A percentile compares a stretch with the other conserved stretches of the same genome.
phyloP scores from a whole-genome alignment of 345 rosid species.

The Populus alba region DNA sequence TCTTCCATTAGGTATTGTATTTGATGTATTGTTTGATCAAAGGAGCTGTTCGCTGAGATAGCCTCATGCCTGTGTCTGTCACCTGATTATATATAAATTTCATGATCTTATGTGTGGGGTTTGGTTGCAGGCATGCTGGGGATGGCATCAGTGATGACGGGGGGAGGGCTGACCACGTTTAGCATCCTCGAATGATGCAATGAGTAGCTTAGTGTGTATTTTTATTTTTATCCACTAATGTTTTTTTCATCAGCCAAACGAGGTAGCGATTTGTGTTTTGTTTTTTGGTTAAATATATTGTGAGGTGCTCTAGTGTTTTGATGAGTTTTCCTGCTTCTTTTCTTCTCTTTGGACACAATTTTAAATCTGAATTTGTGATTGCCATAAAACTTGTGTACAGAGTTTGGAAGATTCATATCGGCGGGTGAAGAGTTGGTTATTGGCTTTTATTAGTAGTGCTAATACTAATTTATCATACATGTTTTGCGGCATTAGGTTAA shows the following conservation, averaged over 20 bases:
- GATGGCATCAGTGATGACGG: constrained; percentile 67
- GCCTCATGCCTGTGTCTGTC: not conserved
- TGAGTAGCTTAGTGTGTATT: constrained; percentile 37
- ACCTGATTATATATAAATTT: not conserved
- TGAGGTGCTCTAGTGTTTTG: constrained; percentile 25
- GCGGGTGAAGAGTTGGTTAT: too few relatives aligned
- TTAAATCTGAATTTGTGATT: not conserved
- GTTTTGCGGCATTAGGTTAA: too few relatives aligned
- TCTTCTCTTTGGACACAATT: constrained; percentile 13
- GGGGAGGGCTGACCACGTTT: constrained; percentile 47
- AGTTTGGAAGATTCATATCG: too few relatives aligned
- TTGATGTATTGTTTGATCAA: not conserved
- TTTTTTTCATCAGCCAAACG: constrained; percentile 13
- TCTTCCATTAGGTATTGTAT: not conserved
- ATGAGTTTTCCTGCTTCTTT: constrained; percentile 24
- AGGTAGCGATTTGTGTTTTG: constrained; percentile 23
- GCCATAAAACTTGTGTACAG: not conserved
- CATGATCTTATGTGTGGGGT: not conserved
- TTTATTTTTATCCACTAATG: constrained; percentile 11
- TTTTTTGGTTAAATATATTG: constrained; percentile 4
- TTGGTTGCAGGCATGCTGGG: constrained; percentile 69
- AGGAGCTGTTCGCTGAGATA: not conserved
- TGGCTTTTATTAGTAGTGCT: too few relatives aligned
- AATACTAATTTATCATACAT: too few relatives aligned
- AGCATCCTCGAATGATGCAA: constrained; percentile 13